A percentile compares a stretch with the other conserved stretches of the same genome.
These are phyloP conservation scores for Cladosporium sp. DNA, from an alignment of 2,329 filamentous ascomycete genomes.

Conservation along the genomic window DNA sequence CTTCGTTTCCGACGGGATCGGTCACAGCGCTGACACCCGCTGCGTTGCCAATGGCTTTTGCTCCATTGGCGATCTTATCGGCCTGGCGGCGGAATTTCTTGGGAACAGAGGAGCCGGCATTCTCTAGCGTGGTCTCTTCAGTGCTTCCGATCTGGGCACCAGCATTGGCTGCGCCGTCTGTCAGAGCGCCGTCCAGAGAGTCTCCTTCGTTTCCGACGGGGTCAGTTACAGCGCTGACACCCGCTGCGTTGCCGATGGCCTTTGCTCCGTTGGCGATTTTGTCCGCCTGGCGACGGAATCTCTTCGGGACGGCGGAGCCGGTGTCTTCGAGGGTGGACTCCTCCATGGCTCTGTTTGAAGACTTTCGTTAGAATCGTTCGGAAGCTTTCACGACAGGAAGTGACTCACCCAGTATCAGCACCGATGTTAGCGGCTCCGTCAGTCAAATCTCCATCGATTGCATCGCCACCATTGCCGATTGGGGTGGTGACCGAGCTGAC, in stretches of 20 bases:
- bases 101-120: slow-evolving; percentile 10
- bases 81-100: slow-evolving; percentile 18
- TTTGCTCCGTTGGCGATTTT: slow-evolving; percentile 16
- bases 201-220: slow-evolving; percentile 7
- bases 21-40: slow-evolving; percentile 13
- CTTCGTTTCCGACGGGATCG: not conserved
- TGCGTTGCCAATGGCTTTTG: slow-evolving; percentile 15
- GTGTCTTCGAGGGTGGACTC: slow-evolving; percentile 14
- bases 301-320: slow-evolving; percentile 13
- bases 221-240: slow-evolving; percentile 7
- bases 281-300: slow-evolving; percentile 14
- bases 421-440: slow-evolving; percentile 13
- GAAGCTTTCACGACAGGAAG: not conserved
- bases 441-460: slow-evolving; percentile 13
- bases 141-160: slow-evolving; percentile 13
- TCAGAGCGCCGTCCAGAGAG: slow-evolving; percentile 13
- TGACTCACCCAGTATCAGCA: slow-evolving; percentile 9
- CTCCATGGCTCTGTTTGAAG: slow-evolving; percentile 5
- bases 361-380: not conserved
- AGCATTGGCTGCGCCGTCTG: slow-evolving; percentile 10
- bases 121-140: slow-evolving; percentile 14
- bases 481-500: slow-evolving; percentile 11
- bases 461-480: slow-evolving; percentile 8
- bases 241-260: slow-evolving; percentile 13
- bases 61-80: slow-evolving; percentile 24